Percentiles rank a stretch among this genome's conserved stretches.
These are phyloP conservation scores for Xylariales sp. DNA, from an alignment of 2,329 filamentous ascomycete species.

Conservation along the genomic window DNA sequence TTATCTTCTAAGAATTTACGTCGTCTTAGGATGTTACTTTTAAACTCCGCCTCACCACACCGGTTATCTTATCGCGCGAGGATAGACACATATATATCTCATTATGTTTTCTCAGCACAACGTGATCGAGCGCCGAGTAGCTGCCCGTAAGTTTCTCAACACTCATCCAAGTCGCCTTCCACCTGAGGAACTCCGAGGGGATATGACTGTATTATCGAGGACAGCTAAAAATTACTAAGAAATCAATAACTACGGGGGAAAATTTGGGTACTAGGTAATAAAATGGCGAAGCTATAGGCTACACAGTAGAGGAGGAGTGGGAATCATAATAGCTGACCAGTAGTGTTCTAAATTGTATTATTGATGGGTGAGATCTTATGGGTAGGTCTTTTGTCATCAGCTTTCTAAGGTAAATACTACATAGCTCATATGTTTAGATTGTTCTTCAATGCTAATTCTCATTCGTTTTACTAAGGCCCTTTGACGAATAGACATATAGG, in stretches of 20 bases:
- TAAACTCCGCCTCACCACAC: background rate
- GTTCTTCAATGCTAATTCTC: background rate
- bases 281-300: too few relatives aligned
- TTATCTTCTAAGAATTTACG: background rate
- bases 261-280: too few relatives aligned
- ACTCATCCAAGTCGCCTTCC: background rate
- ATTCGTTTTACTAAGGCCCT: background rate
- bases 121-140: background rate
- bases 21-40: background rate
- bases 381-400: background rate
- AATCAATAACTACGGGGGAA: background rate
- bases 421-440: background rate
- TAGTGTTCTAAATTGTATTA: background rate
- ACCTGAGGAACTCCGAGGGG: background rate
- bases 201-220: background rate
- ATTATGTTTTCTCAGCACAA: background rate
- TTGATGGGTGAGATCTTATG: too few relatives aligned
- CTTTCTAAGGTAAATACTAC: background rate
- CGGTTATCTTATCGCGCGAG: background rate
- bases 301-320: background rate
- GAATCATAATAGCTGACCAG: background rate
- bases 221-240: too few relatives aligned
- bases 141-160: background rate
- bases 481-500: too few relatives aligned
- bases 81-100: background rate